phyloP scores from a whole-genome alignment of 768 basidiomycete species.

The Gloeophyllum trabeum region DNA sequence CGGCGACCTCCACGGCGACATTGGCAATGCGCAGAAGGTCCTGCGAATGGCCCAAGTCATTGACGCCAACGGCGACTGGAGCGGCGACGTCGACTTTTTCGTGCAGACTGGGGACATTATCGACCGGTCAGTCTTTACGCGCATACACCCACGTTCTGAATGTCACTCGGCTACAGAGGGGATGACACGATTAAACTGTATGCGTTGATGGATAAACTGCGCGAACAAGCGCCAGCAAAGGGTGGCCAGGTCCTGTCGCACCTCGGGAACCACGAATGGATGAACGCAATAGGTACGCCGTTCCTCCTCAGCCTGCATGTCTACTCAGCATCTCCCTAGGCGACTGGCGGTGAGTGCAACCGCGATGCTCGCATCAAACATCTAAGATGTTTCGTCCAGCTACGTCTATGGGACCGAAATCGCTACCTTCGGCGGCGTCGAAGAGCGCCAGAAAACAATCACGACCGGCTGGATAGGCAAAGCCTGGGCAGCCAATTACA shows the following conservation, averaged over 20 bases:
- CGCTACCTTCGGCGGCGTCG: slow-evolving; percentile 65
- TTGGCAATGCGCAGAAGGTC: slow-evolving; percentile 68
- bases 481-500: slow-evolving; percentile 82
- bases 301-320: slow-evolving; percentile 3
- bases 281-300: slow-evolving; percentile 71
- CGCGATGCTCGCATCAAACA: neutral
- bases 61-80: slow-evolving; percentile 67
- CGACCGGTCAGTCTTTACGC: slow-evolving; percentile 48
- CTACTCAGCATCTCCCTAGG: slow-evolving; percentile 26
- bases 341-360: slow-evolving; percentile 64
- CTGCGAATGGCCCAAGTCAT: slow-evolving; percentile 73
- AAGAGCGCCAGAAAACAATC: slow-evolving; percentile 61
- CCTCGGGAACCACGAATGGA: slow-evolving; percentile 94
- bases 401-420: slow-evolving; percentile 81
- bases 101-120: slow-evolving; percentile 97
- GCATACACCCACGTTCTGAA: neutral
- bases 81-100: slow-evolving; percentile 71
- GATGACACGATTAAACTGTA: slow-evolving; percentile 86
- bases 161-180: slow-evolving; percentile 36
- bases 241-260: slow-evolving; percentile 71
- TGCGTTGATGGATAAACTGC: slow-evolving; percentile 72
- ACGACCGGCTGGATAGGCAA: slow-evolving; percentile 68
- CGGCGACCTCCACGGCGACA: slow-evolving; percentile 88
- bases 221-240: slow-evolving; percentile 53
- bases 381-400: slow-evolving; percentile 24